Evolutionary conservation across 768 basidiomycete species (phyloP).

Genomic region (Boletus sp.): DNA sequence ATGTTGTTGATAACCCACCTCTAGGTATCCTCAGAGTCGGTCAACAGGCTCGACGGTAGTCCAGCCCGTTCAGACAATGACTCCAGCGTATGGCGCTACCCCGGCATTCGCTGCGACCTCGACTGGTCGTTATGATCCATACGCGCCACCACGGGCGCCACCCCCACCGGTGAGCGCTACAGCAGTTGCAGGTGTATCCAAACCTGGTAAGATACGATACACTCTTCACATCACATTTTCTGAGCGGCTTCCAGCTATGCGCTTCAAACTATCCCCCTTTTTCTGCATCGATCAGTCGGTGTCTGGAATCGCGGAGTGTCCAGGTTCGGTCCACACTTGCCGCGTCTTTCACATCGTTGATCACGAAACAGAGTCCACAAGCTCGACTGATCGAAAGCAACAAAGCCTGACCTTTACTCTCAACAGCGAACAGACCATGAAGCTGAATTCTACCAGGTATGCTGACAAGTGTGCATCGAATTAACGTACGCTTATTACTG

Average conservation of each 20-base stretch:
- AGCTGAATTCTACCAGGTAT: slow-evolving; percentile 58
- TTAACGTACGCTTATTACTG: slow-evolving; percentile 9
- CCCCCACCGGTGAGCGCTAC: slow-evolving; percentile 39
- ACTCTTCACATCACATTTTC: neutral
- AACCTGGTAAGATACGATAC: slow-evolving; percentile 27
- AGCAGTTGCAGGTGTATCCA: slow-evolving; percentile 26
- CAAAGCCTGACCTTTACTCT: slow-evolving; percentile 63
- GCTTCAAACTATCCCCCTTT: slow-evolving; percentile 82
- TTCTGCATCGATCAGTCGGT: slow-evolving; percentile 65
- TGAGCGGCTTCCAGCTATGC: slow-evolving; percentile 48
- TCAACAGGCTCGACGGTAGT: slow-evolving; percentile 22
- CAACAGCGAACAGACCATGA: slow-evolving; percentile 58
- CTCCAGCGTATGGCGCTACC: slow-evolving; percentile 18
- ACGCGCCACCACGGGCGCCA: slow-evolving; percentile 54
- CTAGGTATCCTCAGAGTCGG: slow-evolving; percentile 30
- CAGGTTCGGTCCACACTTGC: slow-evolving; percentile 48
- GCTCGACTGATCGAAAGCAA: slow-evolving; percentile 72
- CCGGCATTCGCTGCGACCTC: slow-evolving; percentile 25
- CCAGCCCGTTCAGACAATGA: slow-evolving; percentile 26
- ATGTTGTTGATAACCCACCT: slow-evolving; percentile 16
- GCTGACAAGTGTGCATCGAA: slow-evolving; percentile 18
- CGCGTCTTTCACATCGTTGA: slow-evolving; percentile 1
- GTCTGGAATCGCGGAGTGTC: slow-evolving; percentile 69
- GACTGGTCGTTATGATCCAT: slow-evolving; percentile 61
- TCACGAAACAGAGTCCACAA: slow-evolving; percentile 60